phyloP scores from a whole-genome alignment of 2,329 filamentous ascomycete genomes.

The Cladosporium sp. region DNA sequence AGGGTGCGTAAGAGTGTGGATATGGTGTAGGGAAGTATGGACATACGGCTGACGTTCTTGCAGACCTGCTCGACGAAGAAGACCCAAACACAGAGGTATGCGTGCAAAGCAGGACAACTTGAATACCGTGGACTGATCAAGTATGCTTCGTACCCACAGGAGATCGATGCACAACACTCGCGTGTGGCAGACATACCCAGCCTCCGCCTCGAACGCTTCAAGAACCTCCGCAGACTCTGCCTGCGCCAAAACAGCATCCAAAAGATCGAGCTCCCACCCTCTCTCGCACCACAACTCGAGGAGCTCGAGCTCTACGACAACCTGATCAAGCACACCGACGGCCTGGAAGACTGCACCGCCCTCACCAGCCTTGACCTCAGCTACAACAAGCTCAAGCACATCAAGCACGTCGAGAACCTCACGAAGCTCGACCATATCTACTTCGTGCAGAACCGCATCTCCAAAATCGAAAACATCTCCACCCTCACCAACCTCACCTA shows the following conservation, averaged over 20 bases:
- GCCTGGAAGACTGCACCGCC: constrained; percentile 71
- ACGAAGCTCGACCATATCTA: constrained; percentile 77
- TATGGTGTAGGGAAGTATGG: constrained; percentile 18
- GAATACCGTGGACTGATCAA: neutral
- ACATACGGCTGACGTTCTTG: constrained; percentile 35
- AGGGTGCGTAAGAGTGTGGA: constrained; percentile 59
- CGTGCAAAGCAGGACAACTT: constrained; percentile 17
- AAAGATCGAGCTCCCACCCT: constrained; percentile 68
- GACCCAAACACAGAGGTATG: constrained; percentile 47
- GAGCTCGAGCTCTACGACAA: constrained; percentile 98
- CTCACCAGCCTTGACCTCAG: constrained; percentile 82
- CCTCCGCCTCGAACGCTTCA: constrained; percentile 80
- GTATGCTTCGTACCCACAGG: constrained; percentile 42
- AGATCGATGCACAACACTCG: constrained; percentile 87
- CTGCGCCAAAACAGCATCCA: constrained; percentile 90
- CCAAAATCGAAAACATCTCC: constrained; percentile 77
- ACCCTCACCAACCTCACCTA: constrained; percentile 71
- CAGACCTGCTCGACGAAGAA: constrained; percentile 58
- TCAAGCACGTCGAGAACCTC: constrained; percentile 80
- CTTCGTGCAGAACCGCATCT: constrained; percentile 93
- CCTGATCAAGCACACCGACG: constrained; percentile 79
- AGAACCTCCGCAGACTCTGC: constrained; percentile 65
- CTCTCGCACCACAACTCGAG: constrained; percentile 61
- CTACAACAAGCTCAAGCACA: constrained; percentile 99
- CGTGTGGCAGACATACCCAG: constrained; percentile 74